phyloP scores from a whole-genome alignment of 202 grass and related monocot genomes.

The Panicum virgatum region DNA sequence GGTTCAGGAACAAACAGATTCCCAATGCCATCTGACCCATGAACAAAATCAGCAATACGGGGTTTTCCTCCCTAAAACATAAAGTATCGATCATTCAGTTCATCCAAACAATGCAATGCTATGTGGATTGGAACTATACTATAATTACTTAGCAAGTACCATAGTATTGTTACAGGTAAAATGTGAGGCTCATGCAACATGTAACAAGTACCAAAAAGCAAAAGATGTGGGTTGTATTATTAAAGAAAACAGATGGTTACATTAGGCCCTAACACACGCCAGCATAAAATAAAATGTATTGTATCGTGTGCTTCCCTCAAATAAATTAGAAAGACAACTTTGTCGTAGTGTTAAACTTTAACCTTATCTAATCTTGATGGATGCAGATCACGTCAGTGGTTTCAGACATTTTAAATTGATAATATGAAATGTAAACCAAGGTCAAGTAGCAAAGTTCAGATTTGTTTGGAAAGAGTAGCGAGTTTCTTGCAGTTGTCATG shows the following conservation, averaged over 20 bases:
- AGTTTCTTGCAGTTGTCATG: background rate
- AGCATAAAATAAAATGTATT: background rate
- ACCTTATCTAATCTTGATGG: background rate
- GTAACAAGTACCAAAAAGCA: background rate
- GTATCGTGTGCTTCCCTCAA: background rate
- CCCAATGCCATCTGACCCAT: slow-evolving; percentile 93
- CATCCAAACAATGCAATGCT: background rate
- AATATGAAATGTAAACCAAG: background rate
- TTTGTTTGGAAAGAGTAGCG: background rate
- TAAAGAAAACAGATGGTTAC: background rate
- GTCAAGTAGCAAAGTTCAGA: background rate
- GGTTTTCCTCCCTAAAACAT: slow-evolving; percentile 73
- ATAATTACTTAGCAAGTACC: background rate
- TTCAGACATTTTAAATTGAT: slow-evolving; percentile 17
- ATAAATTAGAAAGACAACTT: background rate
- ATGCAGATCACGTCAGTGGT: slow-evolving; percentile 3
- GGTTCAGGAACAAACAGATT: slow-evolving; percentile 81
- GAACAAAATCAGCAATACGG: slow-evolving; percentile 69
- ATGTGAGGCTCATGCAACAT: slow-evolving; percentile 12
- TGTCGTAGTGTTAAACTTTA: background rate
- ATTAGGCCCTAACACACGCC: background rate
- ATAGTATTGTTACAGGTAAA: slow-evolving; percentile 2
- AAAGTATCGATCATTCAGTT: slow-evolving; percentile 20
- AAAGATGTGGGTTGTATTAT: background rate
- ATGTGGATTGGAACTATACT: background rate